Base-by-base conservation (phyloP, 2,329 filamentous ascomycete genomes). In the Triangularia setosa region DNA sequence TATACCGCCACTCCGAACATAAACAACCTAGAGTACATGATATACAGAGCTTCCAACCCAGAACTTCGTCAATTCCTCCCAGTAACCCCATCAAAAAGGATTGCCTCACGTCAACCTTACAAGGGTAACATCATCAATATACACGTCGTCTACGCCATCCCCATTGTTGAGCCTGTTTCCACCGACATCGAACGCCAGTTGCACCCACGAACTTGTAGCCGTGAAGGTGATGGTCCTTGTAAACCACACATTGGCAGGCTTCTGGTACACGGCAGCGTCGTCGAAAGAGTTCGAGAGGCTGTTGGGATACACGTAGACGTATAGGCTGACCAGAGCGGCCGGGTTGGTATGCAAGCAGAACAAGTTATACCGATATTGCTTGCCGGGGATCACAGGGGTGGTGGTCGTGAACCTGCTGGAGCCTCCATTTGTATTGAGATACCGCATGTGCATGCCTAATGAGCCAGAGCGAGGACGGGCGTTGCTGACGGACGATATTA, bases 91-190 rank as follows among this genome's bases (percentile, higher is more conserved):
- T n/a, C 7, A 11, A 8, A 5, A 11, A 48, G 7, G n/a, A 4
- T 4, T n/a, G 3, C n/a, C 18, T 48, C 8, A 48, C 6, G 40
- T 55, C 24, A 55, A 28, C 52, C 52, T 55, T 12, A 28, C n/a
- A 14, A 55, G 18, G 23, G 52, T 55, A 4, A 60, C 16, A 30
- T 53, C 58, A 23, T 60, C 58, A 53, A 60, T 60, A 28, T 60
- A 60, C 14, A 60, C 25, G 4, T 21, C 40, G 33, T 60, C n/a
- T n/a, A n/a, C n/a, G n/a, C n/a, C n/a, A n/a, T n/a, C n/a, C n/a
- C n/a, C n/a, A n/a, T 27, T 18, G 11, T n/a, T n/a, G 8, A 7
- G 9, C 4, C 58, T 5, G 23, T 33, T 58, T 2, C 40, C 40
- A 12, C 18, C 35, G 23, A 27, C 14, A 12, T 53, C 11, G 16